Conservation (phyloP, 2,329 filamentous ascomycete genomes). For the Verticillium klebahnii region DNA sequence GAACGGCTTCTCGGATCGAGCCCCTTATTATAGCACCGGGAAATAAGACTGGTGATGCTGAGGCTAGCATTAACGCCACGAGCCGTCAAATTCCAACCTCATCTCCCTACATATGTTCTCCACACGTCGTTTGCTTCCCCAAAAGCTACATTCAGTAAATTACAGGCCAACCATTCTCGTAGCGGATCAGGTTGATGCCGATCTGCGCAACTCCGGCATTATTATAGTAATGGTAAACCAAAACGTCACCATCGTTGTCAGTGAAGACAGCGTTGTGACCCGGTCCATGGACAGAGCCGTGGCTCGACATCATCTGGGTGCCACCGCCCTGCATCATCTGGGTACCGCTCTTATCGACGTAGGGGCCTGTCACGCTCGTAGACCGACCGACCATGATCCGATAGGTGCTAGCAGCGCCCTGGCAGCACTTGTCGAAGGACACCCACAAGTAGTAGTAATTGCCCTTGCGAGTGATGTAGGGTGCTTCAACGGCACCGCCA, state of each 20-base stretch:
- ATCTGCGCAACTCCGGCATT: slow-evolving; percentile 17
- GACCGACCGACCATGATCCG: slow-evolving; percentile 27
- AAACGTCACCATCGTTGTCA: slow-evolving; percentile 23
- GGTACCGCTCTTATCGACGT: slow-evolving; percentile 18
- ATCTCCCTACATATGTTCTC: too few species aligned
- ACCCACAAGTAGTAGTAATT: slow-evolving; percentile 27
- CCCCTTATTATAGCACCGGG: too few species aligned
- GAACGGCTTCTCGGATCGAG: too few species aligned
- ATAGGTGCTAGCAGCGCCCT: slow-evolving; percentile 23
- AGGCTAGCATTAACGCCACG: too few species aligned
- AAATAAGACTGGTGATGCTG: too few species aligned
- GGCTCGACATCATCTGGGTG: slow-evolving; percentile 22
- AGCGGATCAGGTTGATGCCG: slow-evolving; percentile 24
- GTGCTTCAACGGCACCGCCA: slow-evolving; percentile 21
- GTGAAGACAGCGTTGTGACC: slow-evolving; percentile 25
- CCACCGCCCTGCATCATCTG: slow-evolving; percentile 23
- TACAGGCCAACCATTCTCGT: slow-evolving; percentile 24
- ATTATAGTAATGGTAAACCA: slow-evolving; percentile 26
- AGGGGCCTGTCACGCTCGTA: slow-evolving; percentile 21
- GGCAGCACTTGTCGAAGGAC: slow-evolving; percentile 25
- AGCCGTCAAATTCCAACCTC: too few species aligned
- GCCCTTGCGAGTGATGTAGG: slow-evolving; percentile 21
- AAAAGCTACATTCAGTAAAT: slow-evolving; percentile 14
- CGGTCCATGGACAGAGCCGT: slow-evolving; percentile 22
- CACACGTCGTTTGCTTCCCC: too few species aligned